phyloP scores from a whole-genome alignment of 2,329 filamentous ascomycete genomes.

The Claviceps sp. region DNA sequence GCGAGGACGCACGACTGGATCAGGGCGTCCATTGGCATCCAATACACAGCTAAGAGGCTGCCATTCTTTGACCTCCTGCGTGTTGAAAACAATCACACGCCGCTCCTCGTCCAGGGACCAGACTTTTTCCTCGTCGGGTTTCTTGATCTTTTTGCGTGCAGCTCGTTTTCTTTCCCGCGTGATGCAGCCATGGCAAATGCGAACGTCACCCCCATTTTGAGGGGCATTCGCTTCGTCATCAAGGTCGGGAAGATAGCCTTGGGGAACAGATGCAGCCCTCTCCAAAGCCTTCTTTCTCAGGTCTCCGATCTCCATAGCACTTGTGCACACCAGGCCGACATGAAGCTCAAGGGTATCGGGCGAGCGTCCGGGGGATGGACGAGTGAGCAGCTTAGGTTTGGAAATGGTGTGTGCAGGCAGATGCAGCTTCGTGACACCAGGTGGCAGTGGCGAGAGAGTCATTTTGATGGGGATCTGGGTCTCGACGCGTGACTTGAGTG shows the following conservation, averaged over 20 bases:
- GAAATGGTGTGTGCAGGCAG: slow-evolving; percentile 84
- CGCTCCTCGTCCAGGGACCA: slow-evolving; percentile 72
- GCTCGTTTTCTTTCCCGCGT: slow-evolving; percentile 82
- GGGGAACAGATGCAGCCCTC: slow-evolving; percentile 30
- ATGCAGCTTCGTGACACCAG: slow-evolving; percentile 66
- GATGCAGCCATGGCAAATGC: slow-evolving; percentile 86
- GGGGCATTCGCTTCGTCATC: slow-evolving; percentile 57
- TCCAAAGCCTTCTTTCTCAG: slow-evolving; percentile 55
- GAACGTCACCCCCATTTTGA: slow-evolving; percentile 82
- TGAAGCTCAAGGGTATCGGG: slow-evolving; percentile 68
- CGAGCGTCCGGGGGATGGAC: slow-evolving; percentile 49
- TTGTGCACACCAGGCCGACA: slow-evolving; percentile 79
- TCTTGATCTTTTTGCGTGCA: slow-evolving; percentile 83
- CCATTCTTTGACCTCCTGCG: slow-evolving; percentile 76
- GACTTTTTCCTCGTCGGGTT: slow-evolving; percentile 78
- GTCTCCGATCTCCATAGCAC: slow-evolving; percentile 66
- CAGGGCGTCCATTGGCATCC: slow-evolving; percentile 27
- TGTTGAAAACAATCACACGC: slow-evolving; percentile 84
- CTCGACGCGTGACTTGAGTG: slow-evolving; percentile 81
- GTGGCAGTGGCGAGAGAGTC: slow-evolving; percentile 61
- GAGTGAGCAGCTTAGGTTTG: slow-evolving; percentile 80
- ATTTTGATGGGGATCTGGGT: slow-evolving; percentile 88
- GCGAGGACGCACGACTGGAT: slow-evolving; percentile 37
- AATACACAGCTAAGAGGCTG: slow-evolving; percentile 43
- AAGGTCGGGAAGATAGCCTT: slow-evolving; percentile 20